Percentiles rank a stretch among this genome's conserved stretches.
phyloP scores from a whole-genome alignment of 75 land plant genomes.

The Sequoia sempervirens region DNA sequence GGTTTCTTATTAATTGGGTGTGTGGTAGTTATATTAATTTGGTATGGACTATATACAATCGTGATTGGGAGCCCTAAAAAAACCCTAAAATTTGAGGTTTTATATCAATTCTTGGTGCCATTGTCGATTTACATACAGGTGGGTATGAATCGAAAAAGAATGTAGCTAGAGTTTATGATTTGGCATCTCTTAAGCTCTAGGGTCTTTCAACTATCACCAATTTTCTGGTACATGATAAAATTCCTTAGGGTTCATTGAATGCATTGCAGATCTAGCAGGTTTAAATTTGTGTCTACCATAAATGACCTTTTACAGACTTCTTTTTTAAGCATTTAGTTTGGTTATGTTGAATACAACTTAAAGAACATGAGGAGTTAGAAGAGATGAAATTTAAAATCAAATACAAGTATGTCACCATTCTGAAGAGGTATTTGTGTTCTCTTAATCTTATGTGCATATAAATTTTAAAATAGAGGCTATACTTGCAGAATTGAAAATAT shows the following conservation, averaged over 20 bases:
- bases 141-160: constrained; percentile 93
- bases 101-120: not conserved
- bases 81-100: not conserved
- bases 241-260: not conserved
- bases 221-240: constrained; percentile 51
- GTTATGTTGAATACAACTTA: constrained; percentile 6
- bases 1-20: not conserved
- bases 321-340: not conserved
- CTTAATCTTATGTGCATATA: not conserved
- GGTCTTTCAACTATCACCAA: constrained; percentile 75
- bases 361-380: constrained; percentile 49
- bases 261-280: no score
- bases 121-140: constrained; percentile 23
- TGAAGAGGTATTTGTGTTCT: constrained; percentile 46
- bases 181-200: constrained; percentile 93
- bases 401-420: constrained; percentile 58
- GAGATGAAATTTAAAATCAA: constrained; percentile 68
- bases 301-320: not conserved
- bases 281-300: not conserved
- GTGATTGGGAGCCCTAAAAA: no score
- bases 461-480: not conserved
- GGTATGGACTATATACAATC: not conserved
- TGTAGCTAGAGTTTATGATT: constrained; percentile 89
- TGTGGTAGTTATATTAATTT: not conserved
- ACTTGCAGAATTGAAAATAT: not conserved